Evolutionary conservation across 345 rosid genomes (phyloP).

Genomic region (Pistacia integerrima): DNA sequence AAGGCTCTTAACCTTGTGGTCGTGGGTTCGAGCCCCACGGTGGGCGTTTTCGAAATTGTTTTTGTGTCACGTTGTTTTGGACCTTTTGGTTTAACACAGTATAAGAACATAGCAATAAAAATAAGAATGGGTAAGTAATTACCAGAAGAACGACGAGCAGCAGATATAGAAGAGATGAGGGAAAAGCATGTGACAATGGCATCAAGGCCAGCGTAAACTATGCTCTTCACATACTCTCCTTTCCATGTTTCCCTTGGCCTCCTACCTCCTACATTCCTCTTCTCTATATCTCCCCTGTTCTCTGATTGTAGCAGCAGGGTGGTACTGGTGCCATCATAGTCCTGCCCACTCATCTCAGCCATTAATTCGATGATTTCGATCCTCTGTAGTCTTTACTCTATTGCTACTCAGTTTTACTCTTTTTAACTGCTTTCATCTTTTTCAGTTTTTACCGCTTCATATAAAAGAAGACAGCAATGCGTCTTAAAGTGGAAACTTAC

Average conservation of each 20-base stretch:
- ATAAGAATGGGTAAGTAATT: background rate
- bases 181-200: slow-evolving; percentile 48
- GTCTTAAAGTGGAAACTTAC: background rate
- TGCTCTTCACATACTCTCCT: slow-evolving; percentile 40
- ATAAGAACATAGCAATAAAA: background rate
- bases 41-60: slow-evolving; percentile 28
- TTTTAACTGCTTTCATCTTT: too few species aligned
- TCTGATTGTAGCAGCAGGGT: slow-evolving; percentile 5
- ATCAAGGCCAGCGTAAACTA: slow-evolving; percentile 43
- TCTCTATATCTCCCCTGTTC: background rate
- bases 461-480: background rate
- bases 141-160: slow-evolving; percentile 40
- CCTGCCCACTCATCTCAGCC: slow-evolving; percentile 16
- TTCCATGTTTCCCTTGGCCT: slow-evolving; percentile 41
- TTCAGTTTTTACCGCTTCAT: slow-evolving; percentile 7
- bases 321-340: background rate
- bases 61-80: too few species aligned
- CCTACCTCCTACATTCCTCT: background rate
- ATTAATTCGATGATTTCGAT: background rate
- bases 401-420: background rate
- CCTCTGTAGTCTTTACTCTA: background rate
- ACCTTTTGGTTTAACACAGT: too few species aligned
- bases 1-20: slow-evolving; percentile 69
- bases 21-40: slow-evolving; percentile 57
- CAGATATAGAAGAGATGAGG: slow-evolving; percentile 49